Evolutionary conservation across 371 early-diverging fungal species (phyloP).

Genomic region (Mucor mucedo): DNA sequence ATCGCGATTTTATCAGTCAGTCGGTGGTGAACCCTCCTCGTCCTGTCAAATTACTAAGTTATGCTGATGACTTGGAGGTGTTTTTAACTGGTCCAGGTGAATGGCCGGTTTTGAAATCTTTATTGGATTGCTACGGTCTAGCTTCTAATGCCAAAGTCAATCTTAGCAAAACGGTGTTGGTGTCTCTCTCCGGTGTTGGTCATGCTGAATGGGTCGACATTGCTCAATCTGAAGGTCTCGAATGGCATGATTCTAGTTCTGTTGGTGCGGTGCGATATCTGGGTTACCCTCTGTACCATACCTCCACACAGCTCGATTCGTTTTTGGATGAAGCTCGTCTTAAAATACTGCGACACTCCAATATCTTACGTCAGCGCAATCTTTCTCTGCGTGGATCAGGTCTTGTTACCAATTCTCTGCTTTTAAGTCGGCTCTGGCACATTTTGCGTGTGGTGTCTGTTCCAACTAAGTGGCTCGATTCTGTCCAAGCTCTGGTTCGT

Average conservation of each 20-base stretch:
- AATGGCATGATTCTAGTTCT: not conserved
- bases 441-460: slow-evolving; percentile 8
- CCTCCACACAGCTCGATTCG: not conserved
- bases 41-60: slow-evolving; percentile 20
- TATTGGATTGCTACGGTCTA: not conserved
- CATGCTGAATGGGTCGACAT: not conserved
- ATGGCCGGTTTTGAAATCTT: not conserved
- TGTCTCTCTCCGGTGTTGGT: slow-evolving; percentile 12
- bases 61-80: slow-evolving; percentile 28
- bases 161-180: slow-evolving; percentile 9
- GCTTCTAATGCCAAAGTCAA: slow-evolving; percentile 27
- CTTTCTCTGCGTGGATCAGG: slow-evolving; percentile 6
- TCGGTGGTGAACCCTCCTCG: slow-evolving; percentile 19
- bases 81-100: slow-evolving; percentile 17
- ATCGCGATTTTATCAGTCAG: not conserved
- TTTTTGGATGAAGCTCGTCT: not conserved
- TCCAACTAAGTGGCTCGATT: not conserved
- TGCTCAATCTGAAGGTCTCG: not conserved
- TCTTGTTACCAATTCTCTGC: slow-evolving; percentile 14
- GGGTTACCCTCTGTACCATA: slow-evolving; percentile 19
- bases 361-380: not conserved
- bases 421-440: slow-evolving; percentile 13
- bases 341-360: slow-evolving; percentile 3
- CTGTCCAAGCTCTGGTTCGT: not conserved
- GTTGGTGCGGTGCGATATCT: slow-evolving; percentile 5